These are phyloP conservation scores for Dioszegia hungarica DNA, from an alignment of 768 basidiomycete genomes.

Conservation along the genomic window DNA sequence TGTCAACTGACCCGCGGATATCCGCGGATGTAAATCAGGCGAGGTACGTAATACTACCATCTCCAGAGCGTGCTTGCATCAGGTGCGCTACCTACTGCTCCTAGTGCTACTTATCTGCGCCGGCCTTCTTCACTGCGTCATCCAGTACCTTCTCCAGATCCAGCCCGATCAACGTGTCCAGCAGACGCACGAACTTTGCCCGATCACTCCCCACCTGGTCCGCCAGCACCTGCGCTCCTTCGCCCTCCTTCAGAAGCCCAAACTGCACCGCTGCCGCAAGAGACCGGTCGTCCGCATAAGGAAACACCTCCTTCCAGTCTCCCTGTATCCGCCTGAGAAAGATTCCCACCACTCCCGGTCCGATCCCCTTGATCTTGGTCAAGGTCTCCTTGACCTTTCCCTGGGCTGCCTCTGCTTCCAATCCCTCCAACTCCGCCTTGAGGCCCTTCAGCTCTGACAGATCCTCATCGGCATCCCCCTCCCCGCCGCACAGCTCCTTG, in stretches of 20 bases:
- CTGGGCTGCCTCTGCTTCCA: conserved; percentile 18
- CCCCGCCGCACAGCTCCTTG: conserved; percentile 22
- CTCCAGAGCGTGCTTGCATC: no score
- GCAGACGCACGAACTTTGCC: conserved; percentile 21
- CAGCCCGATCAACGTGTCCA: conserved; percentile 36
- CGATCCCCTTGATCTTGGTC: conserved; percentile 34
- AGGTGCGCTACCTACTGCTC: no score
- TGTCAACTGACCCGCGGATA: neutral
- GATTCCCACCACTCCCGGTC: conserved; percentile 31
- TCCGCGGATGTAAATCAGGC: neutral
- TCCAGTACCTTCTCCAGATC: conserved; percentile 38
- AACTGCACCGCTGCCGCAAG: conserved; percentile 23
- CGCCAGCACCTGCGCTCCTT: conserved; percentile 17
- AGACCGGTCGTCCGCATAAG: conserved; percentile 34
- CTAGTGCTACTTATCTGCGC: neutral
- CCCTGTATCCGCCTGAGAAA: conserved; percentile 35
- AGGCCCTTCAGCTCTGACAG: conserved; percentile 13
- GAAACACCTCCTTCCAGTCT: conserved; percentile 41
- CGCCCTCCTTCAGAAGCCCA: conserved; percentile 18
- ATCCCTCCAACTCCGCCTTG: conserved; percentile 12
- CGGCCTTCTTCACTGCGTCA: conserved; percentile 8
- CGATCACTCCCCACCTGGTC: conserved; percentile 20
- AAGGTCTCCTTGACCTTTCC: conserved; percentile 17
- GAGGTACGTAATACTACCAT: no score
- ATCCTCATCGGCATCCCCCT: conserved; percentile 16